phyloP scores from a whole-genome alignment of 2,329 filamentous ascomycete genomes.

The Trichothecium sympodiale region DNA sequence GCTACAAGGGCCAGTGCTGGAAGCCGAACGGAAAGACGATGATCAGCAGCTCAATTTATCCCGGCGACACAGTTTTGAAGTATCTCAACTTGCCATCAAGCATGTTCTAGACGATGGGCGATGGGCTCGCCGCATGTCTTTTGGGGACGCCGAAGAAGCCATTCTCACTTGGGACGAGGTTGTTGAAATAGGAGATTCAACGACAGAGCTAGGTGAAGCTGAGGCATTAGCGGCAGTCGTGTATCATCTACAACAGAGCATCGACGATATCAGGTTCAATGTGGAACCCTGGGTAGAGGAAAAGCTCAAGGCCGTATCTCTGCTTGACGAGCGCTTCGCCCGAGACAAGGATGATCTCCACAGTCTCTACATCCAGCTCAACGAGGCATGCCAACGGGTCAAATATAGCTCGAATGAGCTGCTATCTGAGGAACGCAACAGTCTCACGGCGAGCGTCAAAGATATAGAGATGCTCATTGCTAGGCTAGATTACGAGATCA shows the following conservation, averaged over 20 bases:
- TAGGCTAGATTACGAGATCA: slow-evolving; percentile 86
- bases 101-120: slow-evolving; percentile 41
- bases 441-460: slow-evolving; percentile 59
- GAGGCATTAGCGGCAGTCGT: slow-evolving; percentile 39
- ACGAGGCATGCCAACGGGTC: slow-evolving; percentile 59
- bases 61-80: slow-evolving; percentile 49
- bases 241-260: slow-evolving; percentile 38
- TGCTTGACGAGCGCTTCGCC: slow-evolving; percentile 51
- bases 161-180: slow-evolving; percentile 55
- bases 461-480: slow-evolving; percentile 73
- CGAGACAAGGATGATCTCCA: slow-evolving; percentile 56
- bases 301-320: slow-evolving; percentile 44
- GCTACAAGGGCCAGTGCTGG: slow-evolving; percentile 40
- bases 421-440: slow-evolving; percentile 55
- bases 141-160: slow-evolving; percentile 66
- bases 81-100: slow-evolving; percentile 16
- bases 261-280: slow-evolving; percentile 38
- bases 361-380: slow-evolving; percentile 54
- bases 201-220: slow-evolving; percentile 15
- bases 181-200: slow-evolving; percentile 24
- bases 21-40: slow-evolving; percentile 33
- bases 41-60: slow-evolving; percentile 39
- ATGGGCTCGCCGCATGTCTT: slow-evolving; percentile 64
- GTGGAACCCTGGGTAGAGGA: slow-evolving; percentile 51
- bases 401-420: slow-evolving; percentile 58